Evolutionary conservation across 2,329 filamentous ascomycete genomes (phyloP).

Genomic region (Rasamsonia emersonii): DNA sequence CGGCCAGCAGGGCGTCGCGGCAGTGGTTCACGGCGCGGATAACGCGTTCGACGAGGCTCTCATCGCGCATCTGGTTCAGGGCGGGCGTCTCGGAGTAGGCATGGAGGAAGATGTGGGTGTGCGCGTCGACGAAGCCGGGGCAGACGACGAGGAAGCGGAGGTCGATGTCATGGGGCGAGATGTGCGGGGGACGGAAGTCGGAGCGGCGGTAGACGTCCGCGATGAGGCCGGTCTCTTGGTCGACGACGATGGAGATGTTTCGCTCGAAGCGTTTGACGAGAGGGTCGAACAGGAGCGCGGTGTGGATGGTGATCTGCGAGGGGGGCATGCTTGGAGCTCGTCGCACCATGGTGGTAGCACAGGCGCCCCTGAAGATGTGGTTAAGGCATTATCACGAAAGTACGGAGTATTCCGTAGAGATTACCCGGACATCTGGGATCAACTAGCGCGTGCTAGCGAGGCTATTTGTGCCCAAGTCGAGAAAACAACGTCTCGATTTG

Average conservation of each 20-base stretch:
- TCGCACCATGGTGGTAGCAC: too few species aligned
- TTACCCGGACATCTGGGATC: too few species aligned
- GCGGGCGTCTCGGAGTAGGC: conserved; percentile 37
- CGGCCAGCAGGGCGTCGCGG: conserved; percentile 45
- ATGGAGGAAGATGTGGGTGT: conserved; percentile 51
- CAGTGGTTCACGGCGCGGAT: conserved; percentile 48
- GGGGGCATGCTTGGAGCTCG: too few species aligned
- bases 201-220: neutral
- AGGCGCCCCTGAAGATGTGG: too few species aligned
- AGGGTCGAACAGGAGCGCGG: neutral
- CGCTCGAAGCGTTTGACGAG: neutral
- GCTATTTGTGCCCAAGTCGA: too few species aligned
- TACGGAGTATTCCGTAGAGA: too few species aligned
- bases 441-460: too few species aligned
- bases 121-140: conserved; percentile 47
- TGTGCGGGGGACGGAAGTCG: neutral
- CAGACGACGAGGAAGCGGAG: conserved; percentile 46
- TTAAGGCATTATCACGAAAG: too few species aligned
- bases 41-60: conserved; percentile 48
- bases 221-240: neutral
- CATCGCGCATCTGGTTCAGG: conserved; percentile 48
- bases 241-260: neutral
- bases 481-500: too few species aligned
- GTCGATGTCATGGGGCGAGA: conserved; percentile 39
- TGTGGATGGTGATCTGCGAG: conserved; percentile 3